Percentiles rank a stretch among this genome's conserved stretches.
Evolutionary conservation across 2,329 filamentous ascomycete genomes (phyloP).

Genomic region (Talaromyces sp.): DNA sequence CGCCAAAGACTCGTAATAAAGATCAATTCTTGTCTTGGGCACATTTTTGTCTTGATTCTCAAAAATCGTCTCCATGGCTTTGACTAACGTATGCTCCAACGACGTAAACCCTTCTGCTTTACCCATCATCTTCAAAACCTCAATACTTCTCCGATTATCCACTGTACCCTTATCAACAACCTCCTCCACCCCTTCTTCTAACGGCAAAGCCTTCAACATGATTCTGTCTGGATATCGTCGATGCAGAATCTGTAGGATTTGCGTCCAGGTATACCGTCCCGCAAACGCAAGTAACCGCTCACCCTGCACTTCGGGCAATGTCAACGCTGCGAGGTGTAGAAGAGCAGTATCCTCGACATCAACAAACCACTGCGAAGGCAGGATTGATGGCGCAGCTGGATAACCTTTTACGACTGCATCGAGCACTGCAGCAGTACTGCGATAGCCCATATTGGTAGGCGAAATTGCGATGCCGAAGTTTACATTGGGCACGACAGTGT

Average conservation of each 20-base stretch:
- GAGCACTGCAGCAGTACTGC: constrained; percentile 1
- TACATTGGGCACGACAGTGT: constrained; percentile 4
- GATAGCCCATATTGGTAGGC: neutral
- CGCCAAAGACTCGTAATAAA: constrained; percentile 6
- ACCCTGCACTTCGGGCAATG: neutral
- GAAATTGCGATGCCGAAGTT: neutral
- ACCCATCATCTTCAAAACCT: constrained; percentile 8
- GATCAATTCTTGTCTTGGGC: constrained; percentile 8
- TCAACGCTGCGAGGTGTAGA: neutral
- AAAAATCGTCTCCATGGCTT: constrained; percentile 1
- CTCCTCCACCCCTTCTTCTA: neutral
- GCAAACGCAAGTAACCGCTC: constrained; percentile 1
- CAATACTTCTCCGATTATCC: neutral
- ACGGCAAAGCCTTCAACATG: neutral
- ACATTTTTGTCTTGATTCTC: constrained; percentile 1
- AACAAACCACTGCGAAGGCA: constrained; percentile 5
- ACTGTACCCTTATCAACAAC: constrained; percentile 1
- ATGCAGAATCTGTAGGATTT: neutral
- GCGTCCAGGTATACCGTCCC: neutral
- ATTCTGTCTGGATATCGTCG: neutral
- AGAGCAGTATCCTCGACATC: constrained; percentile 10
- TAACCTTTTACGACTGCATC: constrained; percentile 9
- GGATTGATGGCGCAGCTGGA: neutral
- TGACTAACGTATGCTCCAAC: constrained; percentile 6
- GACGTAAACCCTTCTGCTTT: constrained; percentile 3